Evolutionary conservation across 768 basidiomycete genomes (phyloP), one percentile per base, ranked within the genome.

Genomic region (Naematelia aurantialba): DNA sequence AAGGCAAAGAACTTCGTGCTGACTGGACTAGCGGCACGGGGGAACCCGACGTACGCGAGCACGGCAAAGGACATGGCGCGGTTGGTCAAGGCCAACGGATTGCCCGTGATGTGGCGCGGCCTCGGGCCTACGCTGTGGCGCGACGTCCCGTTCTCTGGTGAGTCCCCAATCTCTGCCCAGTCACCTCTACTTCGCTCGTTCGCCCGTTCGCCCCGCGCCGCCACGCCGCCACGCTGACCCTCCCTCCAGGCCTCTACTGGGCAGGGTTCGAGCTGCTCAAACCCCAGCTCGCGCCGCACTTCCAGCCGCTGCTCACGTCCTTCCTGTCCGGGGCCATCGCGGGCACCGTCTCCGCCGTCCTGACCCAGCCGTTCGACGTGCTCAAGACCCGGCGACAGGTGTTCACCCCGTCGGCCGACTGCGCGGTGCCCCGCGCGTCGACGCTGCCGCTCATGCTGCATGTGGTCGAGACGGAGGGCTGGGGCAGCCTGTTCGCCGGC

Each of bases 291-390:
- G 80, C 58, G 75, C 64, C 66, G 5, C 53, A 61, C 30, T 39
- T 62, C 25, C 54, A 69, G 12, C 60, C 90, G 86, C 39, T 81
- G 85, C 34, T 82, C 79, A 70, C 89, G 45, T 86, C 91, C 1
- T 97, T 98, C 75, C 76, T 86, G n/a, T 87, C 90, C 68, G 96
- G 96, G 0, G 91, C 92, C 5, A 78, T 87, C 52, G 91, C 89
- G 65, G 96, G 96, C 52, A 91, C 85, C 49, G 52, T 79, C 42
- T 89, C 94, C 10, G 91, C 93, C 1, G 78, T 96, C 25, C 62
- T 94, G 57, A 97, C 94, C 1, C 90, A 91, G 13, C 94, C 96
- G 0, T 96, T 97, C 72, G 96, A 99, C 72, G 92, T 97, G 21
- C 81, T 98, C 57, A 99, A 99, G 78, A 98, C 96, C 1, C 84